Base-by-base conservation (phyloP, 2,329 filamentous ascomycete genomes). In the Colletotrichum magnum region DNA sequence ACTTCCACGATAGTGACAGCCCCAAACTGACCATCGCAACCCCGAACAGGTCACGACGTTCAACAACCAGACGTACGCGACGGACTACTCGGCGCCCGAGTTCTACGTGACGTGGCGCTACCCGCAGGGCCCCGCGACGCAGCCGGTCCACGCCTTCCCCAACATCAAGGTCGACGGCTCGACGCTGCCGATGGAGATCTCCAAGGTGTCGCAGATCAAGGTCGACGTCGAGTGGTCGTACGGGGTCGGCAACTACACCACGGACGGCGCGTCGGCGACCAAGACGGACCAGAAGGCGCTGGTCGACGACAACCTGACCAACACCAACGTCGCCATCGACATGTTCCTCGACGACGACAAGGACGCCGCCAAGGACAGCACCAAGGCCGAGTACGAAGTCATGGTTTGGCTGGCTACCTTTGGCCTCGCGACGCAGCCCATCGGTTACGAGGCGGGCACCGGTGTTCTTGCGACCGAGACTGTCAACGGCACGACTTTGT, bases 241-340 rank as follows among this genome's bases (percentile, higher is more conserved):
- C 72, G 80, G 80, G n/a, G 52, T 81, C 7, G 84, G 86, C 68
- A 82, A 87, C 72, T 66, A 71, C 13, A 78, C 79, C 0, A 76
- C 76, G 5, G 68, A 68, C 21, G 64, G 63, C 63, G 58, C 15
- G 3, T 36, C 68, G 4, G 63, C 68, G 7, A 73, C 77, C 1
- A 75, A 76, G 12, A 83, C 82, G 2, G 78, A 82, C 65, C 68
- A 76, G 3, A 43, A 75, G 0, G 74, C 75, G 0, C 76, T 88
- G 13, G 74, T 69, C 6, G 32, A 36, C 3, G 68, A 76, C 0
- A 75, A 77, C n/a, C 70, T 74, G 0, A 76, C 87, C 68, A 86
- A 87, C 72, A 78, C 85, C 75, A 89, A 89, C 79, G 86, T 89
- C 41, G 87, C 86, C 43, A 79, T 89, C 69, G 87, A 89, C 78